Evolutionary conservation across 768 basidiomycete genomes (phyloP), one percentile per base, ranked within the genome.

Genomic region (Trametopsis cervina): DNA sequence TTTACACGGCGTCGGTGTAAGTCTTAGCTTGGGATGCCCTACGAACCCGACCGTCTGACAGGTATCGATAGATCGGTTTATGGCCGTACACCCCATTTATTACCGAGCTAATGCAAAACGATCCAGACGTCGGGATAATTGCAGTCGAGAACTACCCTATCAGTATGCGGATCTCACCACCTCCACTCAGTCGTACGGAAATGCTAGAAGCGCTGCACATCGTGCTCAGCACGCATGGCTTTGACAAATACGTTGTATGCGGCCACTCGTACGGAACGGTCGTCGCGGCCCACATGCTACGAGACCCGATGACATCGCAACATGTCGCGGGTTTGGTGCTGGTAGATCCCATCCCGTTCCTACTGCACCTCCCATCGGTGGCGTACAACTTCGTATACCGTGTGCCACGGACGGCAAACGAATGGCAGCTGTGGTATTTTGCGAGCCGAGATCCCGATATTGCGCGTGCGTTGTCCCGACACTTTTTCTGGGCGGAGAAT

Each of bases 351-450:
- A 79, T 84, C 29, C 79, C 81, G 0, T 71, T 85, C 52, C 64
- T 85, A 2, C 68, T 85, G 5, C 80, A 83, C 62, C 70, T 77
- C 36, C 78, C 83, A 2, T 56, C 72, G n/a, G 74, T 83, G 38
- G 79, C 80, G 17, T 74, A 72, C 59, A 83, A 83, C 59, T 85
- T 85, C 49, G 66, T 85, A 33, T 83, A 85, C 63, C 76, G 83
- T 18, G 39, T 52, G 5, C 69, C 83, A 42, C 53, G 55, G n/a
- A 42, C 57, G 47, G 75, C 76, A 46, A 76, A 76, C 57, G 77
- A 85, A 54, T 82, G 80, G 79, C 69, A 80, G 62, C 54, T 85
- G 43, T 83, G 80, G 78, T 85, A 79, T 56, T 83, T 85, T 54
- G 71, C 81, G 18, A 76, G 75, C 47, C 73, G 76, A 10, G 83